phyloP scores from a whole-genome alignment of 2,329 filamentous ascomycete genomes.

The Cytospora schulzeri region DNA sequence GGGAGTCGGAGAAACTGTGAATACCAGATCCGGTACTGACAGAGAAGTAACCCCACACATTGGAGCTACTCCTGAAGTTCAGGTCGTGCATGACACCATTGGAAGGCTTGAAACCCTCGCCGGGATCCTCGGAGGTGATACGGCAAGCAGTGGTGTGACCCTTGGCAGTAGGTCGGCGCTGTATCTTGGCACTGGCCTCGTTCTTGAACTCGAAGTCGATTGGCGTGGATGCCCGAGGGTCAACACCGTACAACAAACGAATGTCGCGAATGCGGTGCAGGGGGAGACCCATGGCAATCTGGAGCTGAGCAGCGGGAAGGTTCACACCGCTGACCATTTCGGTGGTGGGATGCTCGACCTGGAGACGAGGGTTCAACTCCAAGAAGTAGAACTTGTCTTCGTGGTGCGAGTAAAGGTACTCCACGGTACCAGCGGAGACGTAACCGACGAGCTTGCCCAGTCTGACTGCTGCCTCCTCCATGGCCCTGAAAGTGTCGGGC shows the following conservation, averaged over 20 bases:
- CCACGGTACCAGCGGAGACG: conserved; percentile 96
- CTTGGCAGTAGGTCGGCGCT: conserved; percentile 89
- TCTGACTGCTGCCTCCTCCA: conserved; percentile 96
- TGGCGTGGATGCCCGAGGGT: conserved; percentile 80
- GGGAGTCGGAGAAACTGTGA: conserved; percentile 98
- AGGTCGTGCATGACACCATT: conserved; percentile 98
- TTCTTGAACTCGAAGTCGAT: conserved; percentile 98
- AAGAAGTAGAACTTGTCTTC: conserved; percentile 99
- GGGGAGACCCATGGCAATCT: conserved; percentile 98
- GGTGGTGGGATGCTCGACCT: conserved; percentile 98
- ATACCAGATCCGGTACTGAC: conserved; percentile 96
- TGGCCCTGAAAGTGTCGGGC: conserved; percentile 83
- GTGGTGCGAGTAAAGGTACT: conserved; percentile 96
- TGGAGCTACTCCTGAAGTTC: conserved; percentile 98
- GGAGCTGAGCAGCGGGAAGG: conserved; percentile 92
- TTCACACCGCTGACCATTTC: conserved; percentile 99
- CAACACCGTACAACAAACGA: conserved; percentile 90
- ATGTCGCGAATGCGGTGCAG: conserved; percentile 96
- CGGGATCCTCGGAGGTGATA: conserved; percentile 98
- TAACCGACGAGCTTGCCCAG: conserved; percentile 94
- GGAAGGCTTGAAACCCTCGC: conserved; percentile 99
- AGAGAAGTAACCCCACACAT: conserved; percentile 99
- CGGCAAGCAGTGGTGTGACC: conserved; percentile 97
- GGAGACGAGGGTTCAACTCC: conserved; percentile 96
- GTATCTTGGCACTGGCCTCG: conserved; percentile 77